Conservation (phyloP, 176 grass and related monocot species). For the Rhynchospora tenuis region DNA sequence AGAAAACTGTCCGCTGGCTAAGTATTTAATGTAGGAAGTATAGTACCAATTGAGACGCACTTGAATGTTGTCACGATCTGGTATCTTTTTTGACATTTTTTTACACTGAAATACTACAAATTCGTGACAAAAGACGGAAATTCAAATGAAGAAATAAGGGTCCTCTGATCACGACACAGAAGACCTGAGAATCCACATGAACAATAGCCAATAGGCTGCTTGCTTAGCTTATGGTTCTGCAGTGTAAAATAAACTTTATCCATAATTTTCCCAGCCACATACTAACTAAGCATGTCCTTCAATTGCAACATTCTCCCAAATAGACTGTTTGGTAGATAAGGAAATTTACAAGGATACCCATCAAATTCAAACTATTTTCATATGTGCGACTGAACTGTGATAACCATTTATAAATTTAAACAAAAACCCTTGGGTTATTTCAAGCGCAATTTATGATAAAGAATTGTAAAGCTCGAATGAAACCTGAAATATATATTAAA, state of each 20-base stretch:
- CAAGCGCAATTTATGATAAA: not conserved
- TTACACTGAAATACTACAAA: not conserved
- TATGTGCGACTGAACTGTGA: not conserved
- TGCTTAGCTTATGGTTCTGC: not conserved
- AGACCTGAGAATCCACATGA: not conserved
- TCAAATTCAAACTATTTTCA: not conserved
- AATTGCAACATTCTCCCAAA: not conserved
- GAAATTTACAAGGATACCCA: not conserved
- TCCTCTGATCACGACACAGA: not conserved
- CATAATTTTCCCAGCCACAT: not conserved
- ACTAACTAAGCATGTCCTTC: not conserved
- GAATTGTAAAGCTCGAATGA: not conserved
- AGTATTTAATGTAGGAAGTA: too few species aligned
- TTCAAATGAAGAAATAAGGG: not conserved
- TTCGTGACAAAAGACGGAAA: not conserved
- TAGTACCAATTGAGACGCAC: too few species aligned
- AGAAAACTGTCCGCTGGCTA: too few species aligned
- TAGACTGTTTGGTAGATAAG: not conserved
- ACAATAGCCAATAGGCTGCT: not conserved
- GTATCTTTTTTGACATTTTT: not conserved
- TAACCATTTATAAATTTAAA: not conserved
- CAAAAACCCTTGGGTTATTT: not conserved
- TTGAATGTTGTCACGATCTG: not conserved
- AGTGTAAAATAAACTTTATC: not conserved
- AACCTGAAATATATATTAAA: not conserved